Conservation (phyloP, 2,329 filamentous ascomycete species). For the Bertia moriformis region DNA sequence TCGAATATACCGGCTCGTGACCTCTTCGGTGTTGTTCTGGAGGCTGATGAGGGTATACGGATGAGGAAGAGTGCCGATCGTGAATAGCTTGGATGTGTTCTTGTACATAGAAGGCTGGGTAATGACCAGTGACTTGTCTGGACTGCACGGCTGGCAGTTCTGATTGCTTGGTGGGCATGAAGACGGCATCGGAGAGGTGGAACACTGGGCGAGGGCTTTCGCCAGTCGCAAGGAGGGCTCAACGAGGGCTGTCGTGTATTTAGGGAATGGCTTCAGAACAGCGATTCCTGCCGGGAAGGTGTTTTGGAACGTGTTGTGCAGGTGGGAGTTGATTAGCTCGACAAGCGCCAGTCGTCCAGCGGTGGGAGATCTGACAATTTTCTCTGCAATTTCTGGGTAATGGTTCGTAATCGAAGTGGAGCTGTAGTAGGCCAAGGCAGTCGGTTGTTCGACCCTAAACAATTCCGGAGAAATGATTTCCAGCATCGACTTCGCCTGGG, state of each 20-base stretch:
- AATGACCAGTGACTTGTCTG: neutral
- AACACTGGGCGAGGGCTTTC: neutral
- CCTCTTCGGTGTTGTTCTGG: neutral
- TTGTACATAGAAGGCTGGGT: neutral
- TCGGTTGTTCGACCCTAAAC: neutral
- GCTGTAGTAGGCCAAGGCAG: neutral
- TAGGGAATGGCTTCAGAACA: neutral
- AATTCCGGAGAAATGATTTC: neutral
- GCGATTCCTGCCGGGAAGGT: neutral
- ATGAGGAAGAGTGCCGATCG: conserved; percentile 1
- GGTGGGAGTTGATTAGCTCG: neutral
- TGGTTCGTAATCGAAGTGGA: neutral
- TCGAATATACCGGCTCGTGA: neutral
- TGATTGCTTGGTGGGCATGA: neutral
- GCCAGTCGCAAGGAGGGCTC: neutral
- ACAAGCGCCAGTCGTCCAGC: neutral
- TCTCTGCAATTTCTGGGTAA: neutral
- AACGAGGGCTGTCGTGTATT: conserved; percentile 1
- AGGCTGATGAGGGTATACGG: conserved; percentile 1
- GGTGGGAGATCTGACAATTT: neutral
- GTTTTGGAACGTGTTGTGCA: conserved; percentile 1
- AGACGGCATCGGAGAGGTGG: neutral
- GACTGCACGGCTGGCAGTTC: neutral
- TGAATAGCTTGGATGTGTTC: neutral
- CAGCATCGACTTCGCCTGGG: neutral